phyloP scores from a whole-genome alignment of 2,329 filamentous ascomycete species.

The Microcyclospora tardicrescens region DNA sequence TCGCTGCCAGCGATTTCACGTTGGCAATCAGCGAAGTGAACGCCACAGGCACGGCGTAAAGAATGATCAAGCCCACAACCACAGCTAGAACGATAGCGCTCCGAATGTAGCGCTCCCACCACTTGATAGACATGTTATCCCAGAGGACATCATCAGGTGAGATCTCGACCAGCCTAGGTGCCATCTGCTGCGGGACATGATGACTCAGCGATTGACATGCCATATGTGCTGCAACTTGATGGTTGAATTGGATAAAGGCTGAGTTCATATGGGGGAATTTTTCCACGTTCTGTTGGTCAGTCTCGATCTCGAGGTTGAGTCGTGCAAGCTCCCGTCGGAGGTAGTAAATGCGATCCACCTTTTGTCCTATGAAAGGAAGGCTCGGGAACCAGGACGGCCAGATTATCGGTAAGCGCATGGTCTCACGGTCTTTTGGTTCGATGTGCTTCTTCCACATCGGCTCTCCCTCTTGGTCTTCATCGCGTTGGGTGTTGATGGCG shows the following conservation, averaged over 20 bases:
- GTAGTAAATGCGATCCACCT: slow-evolving; percentile 90
- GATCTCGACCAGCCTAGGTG: slow-evolving; percentile 83
- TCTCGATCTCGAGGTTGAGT: slow-evolving; percentile 81
- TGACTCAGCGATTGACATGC: slow-evolving; percentile 86
- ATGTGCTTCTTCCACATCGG: slow-evolving; percentile 75
- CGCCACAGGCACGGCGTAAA: slow-evolving; percentile 83
- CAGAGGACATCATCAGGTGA: slow-evolving; percentile 86
- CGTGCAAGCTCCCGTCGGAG: slow-evolving; percentile 76
- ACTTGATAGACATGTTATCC: slow-evolving; percentile 92
- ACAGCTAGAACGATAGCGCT: slow-evolving; percentile 51
- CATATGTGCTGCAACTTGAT: slow-evolving; percentile 96
- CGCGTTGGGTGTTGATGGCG: slow-evolving; percentile 50
- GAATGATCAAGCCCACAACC: slow-evolving; percentile 63
- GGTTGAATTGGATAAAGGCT: slow-evolving; percentile 96
- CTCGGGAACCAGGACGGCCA: slow-evolving; percentile 49
- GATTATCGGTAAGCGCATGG: slow-evolving; percentile 59
- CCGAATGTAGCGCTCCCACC: slow-evolving; percentile 81
- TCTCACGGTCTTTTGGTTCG: slow-evolving; percentile 68
- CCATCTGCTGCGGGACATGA: slow-evolving; percentile 86
- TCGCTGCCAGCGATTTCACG: slow-evolving; percentile 53
- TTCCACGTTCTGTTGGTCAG: slow-evolving; percentile 75
- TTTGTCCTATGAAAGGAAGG: slow-evolving; percentile 68
- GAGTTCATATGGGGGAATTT: slow-evolving; percentile 87
- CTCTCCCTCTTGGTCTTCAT: slow-evolving; percentile 48
- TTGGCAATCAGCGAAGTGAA: slow-evolving; percentile 77